Conservation (phyloP, 192 early-diverging fungal genomes). For the Paraglomus occultum region DNA sequence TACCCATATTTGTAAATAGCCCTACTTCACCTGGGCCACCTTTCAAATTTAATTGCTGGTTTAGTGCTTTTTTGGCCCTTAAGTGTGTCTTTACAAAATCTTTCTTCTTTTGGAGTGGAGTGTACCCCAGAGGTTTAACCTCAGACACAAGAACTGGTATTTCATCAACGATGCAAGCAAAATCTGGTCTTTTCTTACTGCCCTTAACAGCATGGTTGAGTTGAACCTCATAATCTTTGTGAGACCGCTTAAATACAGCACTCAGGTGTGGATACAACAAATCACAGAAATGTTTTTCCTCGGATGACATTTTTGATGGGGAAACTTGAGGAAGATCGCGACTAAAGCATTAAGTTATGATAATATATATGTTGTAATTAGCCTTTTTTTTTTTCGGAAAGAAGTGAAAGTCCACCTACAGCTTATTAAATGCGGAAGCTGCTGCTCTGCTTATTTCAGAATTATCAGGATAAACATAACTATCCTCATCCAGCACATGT, state of each 20-base stretch:
- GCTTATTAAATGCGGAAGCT: conserved; percentile 15
- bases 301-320: conserved; percentile 12
- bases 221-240: conserved; percentile 7
- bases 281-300: conserved; percentile 5
- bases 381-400: conserved; percentile 4
- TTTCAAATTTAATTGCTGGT: conserved; percentile 3
- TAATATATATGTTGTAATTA: no score
- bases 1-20: conserved; percentile 21
- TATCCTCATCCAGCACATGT: conserved; percentile 6
- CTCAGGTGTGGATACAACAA: conserved; percentile 6
- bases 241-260: not conserved
- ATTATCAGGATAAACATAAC: conserved; percentile 15
- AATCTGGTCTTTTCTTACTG: conserved; percentile 28
- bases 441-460: conserved; percentile 19
- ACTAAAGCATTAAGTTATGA: conserved; percentile 7
- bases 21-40: not conserved
- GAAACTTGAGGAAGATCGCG: conserved; percentile 2
- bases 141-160: conserved; percentile 29
- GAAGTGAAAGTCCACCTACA: conserved; percentile 27
- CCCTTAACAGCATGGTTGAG: conserved; percentile 24
- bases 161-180: conserved; percentile 19
- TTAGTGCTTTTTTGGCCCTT: not conserved
- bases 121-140: conserved; percentile 29
- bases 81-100: conserved; percentile 29
- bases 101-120: conserved; percentile 26